phyloP scores from a whole-genome alignment of 2,329 filamentous ascomycete species.

The Microcyclospora pomicola region DNA sequence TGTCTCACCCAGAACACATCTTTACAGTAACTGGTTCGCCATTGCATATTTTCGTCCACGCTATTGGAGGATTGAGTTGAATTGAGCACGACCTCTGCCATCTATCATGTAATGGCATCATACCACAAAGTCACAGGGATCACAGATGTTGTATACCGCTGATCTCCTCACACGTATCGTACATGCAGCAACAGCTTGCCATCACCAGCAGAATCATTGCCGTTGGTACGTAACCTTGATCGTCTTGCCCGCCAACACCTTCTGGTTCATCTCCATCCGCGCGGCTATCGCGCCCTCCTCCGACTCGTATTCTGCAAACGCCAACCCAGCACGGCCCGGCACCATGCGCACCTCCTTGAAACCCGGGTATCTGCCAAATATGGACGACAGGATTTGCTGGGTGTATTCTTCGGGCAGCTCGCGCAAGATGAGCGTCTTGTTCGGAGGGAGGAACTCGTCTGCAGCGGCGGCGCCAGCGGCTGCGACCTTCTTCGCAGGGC shows the following conservation, averaged over 20 bases:
- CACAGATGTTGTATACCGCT: no score
- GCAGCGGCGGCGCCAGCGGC: slow-evolving; percentile 61
- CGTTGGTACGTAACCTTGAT: slow-evolving; percentile 96
- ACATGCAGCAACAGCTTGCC: no score
- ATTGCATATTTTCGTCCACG: no score
- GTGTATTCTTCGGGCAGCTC: slow-evolving; percentile 80
- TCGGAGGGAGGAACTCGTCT: slow-evolving; percentile 95
- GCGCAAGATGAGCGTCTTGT: slow-evolving; percentile 91
- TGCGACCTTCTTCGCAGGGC: slow-evolving; percentile 58
- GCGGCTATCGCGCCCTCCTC: slow-evolving; percentile 82
- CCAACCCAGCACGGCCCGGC: slow-evolving; percentile 73
- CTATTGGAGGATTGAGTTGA: no score
- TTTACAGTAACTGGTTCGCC: no score
- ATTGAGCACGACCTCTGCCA: no score
- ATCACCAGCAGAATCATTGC: slow-evolving; percentile 38
- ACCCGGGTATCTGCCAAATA: slow-evolving; percentile 83
- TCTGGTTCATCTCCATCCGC: slow-evolving; percentile 83
- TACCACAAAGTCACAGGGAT: no score
- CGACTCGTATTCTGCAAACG: slow-evolving; percentile 90
- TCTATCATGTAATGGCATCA: no score
- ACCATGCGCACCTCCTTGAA: slow-evolving; percentile 88
- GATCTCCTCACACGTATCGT: no score
- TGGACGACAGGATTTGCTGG: slow-evolving; percentile 54
- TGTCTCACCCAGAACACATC: no score
- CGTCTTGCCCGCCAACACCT: slow-evolving; percentile 62